Conservation (phyloP, 2,329 filamentous ascomycete genomes). For the Sporothrix inflata region DNA sequence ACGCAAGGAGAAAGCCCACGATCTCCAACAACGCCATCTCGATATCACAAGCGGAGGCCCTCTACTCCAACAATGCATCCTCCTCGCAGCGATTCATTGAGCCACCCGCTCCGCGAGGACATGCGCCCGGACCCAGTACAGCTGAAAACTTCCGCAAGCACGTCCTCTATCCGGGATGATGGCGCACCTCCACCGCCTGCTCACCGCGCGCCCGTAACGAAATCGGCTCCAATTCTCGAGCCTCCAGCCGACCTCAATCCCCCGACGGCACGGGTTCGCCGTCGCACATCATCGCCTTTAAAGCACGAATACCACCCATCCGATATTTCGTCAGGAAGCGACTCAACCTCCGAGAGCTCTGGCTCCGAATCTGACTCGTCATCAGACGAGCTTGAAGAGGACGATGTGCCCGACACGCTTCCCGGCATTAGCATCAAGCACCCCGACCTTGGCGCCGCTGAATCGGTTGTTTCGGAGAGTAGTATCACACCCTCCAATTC, state of each 20-base stretch:
- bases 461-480: constrained; percentile 53
- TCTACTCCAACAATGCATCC: background rate
- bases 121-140: constrained; percentile 46
- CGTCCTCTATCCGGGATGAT: constrained; percentile 52
- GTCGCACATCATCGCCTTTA: constrained; percentile 85
- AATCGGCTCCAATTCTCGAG: constrained; percentile 46
- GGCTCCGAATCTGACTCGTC: constrained; percentile 55
- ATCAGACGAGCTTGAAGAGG: constrained; percentile 61
- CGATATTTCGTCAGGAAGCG: constrained; percentile 62
- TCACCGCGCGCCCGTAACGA: constrained; percentile 51
- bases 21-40: constrained; percentile 33
- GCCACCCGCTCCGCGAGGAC: constrained; percentile 43
- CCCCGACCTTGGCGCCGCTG: constrained; percentile 41
- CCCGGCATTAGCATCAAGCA: constrained; percentile 61
- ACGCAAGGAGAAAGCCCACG: background rate
- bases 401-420: constrained; percentile 62
- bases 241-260: constrained; percentile 53
- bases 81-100: constrained; percentile 34
- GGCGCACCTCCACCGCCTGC: constrained; percentile 59
- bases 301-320: constrained; percentile 98
- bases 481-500: constrained; percentile 81
- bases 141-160: constrained; percentile 42
- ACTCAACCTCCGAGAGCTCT: constrained; percentile 62
- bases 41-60: constrained; percentile 39
- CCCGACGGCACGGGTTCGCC: constrained; percentile 55